Evolutionary conservation across 2,329 filamentous ascomycete genomes (phyloP), one percentile per base, ranked within the genome.

Genomic region (Xylariaceae sp.): DNA sequence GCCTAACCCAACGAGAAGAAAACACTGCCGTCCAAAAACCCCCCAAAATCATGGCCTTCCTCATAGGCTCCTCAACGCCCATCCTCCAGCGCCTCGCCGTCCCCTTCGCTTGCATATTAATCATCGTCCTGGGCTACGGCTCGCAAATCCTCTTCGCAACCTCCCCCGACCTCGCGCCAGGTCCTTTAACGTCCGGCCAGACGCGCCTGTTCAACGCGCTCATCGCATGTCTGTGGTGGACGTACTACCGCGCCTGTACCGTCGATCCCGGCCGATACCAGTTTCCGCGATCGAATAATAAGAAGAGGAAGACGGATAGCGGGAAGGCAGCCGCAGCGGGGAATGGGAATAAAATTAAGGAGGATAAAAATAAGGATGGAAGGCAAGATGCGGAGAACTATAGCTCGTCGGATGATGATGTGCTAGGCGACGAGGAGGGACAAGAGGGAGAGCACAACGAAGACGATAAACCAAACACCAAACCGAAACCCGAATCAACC

Each of bases 81-180:
- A 45, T 45, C 6, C 68, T 80, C 49, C 73, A 77, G 58, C 64
- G 67, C 40, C 70, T 89, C 41, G 83, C 85, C 47, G 78, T 90
- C n/a, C 85, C 85, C 12, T 76, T 73, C 47, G 85, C 86, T 36
- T 81, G 80, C 52, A 44, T 73, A 6, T 68, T 92, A 12, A 85
- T 91, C 48, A 61, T 69, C 42, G 87, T 89, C 61, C 75, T 91
- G 3, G 79, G 80, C 49, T 88, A 85, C 69, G 77, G 79, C 39
- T 85, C 87, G 4, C 88, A 92, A 67, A 77, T 74, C 61, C 72
- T 92, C 37, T 86, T 92, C 63, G 65, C 76, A 54, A 67, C 78
- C 49, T 74, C 80, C 25, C 73, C 75, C 2, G 69, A 75, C 52
- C 73, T 86, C 51, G 70, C 73, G 10, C 80, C 81, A 0, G 81